Evolutionary conservation across 2,329 filamentous ascomycete species (phyloP).

Genomic region (Diplodia corticola): DNA sequence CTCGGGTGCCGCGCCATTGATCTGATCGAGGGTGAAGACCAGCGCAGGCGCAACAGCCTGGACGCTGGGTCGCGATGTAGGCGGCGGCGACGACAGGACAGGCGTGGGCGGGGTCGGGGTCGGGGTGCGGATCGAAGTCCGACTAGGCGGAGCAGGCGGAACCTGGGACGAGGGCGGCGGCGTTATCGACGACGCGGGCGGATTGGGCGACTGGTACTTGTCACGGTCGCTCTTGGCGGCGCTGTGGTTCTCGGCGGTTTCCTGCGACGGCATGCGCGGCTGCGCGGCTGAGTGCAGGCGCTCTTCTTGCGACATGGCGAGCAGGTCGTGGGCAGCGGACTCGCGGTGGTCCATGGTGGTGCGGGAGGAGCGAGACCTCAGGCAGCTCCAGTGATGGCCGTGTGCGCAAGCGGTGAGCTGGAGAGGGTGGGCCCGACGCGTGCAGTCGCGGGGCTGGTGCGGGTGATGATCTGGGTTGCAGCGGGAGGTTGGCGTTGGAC

Average conservation of each 20-base stretch:
- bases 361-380: not conserved
- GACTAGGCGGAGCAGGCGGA: conserved; percentile 41
- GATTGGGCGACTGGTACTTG: conserved; percentile 43
- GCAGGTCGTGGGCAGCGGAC: conserved; percentile 17
- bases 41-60: conserved; percentile 29
- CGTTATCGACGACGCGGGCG: conserved; percentile 57
- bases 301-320: conserved; percentile 22
- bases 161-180: conserved; percentile 64
- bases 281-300: conserved; percentile 10
- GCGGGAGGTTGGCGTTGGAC: conserved; percentile 22
- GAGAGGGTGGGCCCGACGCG: conserved; percentile 24
- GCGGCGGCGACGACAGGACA: conserved; percentile 52
- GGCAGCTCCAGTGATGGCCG: not conserved
- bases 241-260: conserved; percentile 12
- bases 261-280: conserved; percentile 15
- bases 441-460: conserved; percentile 22
- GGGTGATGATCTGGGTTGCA: conserved; percentile 22
- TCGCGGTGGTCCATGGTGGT: conserved; percentile 16
- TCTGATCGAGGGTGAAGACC: conserved; percentile 52
- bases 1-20: conserved; percentile 53
- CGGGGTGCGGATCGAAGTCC: conserved; percentile 47
- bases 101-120: conserved; percentile 56
- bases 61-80: conserved; percentile 37
- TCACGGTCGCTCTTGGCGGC: conserved; percentile 11
- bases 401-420: conserved; percentile 7